Base-by-base conservation (phyloP, 2,329 filamentous ascomycete species). In the Trichoderma guizhouense region DNA sequence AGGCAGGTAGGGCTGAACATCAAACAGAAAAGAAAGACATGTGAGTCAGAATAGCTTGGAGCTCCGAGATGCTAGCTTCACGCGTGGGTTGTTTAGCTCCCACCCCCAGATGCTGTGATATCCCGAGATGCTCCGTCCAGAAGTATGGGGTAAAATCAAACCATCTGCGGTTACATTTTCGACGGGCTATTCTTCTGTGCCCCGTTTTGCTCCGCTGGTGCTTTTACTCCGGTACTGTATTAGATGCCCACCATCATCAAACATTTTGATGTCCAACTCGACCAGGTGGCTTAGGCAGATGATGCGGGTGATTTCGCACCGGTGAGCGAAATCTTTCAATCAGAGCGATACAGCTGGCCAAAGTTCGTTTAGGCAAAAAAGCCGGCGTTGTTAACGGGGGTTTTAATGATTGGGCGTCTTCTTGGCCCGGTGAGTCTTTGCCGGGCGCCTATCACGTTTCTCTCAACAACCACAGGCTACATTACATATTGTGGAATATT, bases 301-400 rank as follows among this genome's bases (percentile, higher is more conserved):
- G 67, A 69, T 62, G 57, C 57, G 67, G 30, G 67, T 62, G 57
- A 24, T 65, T 39, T 53, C 39, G 43, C 67, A n/a, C 51, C 55
- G 43, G 63, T n/a, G 63, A 66, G n/a, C n/a, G 30, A 32, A 3
- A 0, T 62, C 39, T 51, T 36, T 69, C 67, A 53, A 69, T 62
- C 57, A 69, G 67, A 62, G 21, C 12, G 26, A 62, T 61, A 61
- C 67, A 69, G 67, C 67, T 69, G 67, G 64, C 53, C 57, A n/a
- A 18, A 21, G 43, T 36, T 68, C 18, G 55, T 60, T 69, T 62
- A 69, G 67, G 67, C 67, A 69, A 61, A 69, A 67, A n/a, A 43
- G 63, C 63, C 47, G 57, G 28, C 15, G 15, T 15, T 11, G 39
- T 4, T 0, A 43, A n/a, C 28, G 26, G 26, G 28, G 58, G 15